Evolutionary conservation across 768 basidiomycete species (phyloP).

Genomic region (Suillus subaureus): DNA sequence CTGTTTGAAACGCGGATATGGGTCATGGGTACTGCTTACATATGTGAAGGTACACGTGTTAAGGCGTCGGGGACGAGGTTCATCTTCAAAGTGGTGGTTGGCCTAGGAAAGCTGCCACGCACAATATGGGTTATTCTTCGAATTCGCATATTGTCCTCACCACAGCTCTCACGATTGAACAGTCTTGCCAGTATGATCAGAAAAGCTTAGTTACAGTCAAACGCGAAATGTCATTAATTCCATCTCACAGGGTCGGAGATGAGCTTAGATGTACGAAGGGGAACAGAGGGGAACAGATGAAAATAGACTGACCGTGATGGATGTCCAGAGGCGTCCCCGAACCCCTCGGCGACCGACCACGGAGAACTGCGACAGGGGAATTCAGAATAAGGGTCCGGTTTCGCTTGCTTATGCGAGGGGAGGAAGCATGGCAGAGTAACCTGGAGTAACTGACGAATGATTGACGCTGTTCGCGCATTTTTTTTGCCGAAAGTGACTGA

Average conservation of each 20-base stretch:
- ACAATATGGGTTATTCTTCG: background rate
- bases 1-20: background rate
- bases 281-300: background rate
- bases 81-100: background rate
- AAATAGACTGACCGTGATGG: background rate
- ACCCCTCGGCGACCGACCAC: background rate
- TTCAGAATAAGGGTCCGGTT: background rate
- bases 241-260: background rate
- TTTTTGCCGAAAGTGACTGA: background rate
- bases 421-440: background rate
- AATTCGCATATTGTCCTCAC: background rate
- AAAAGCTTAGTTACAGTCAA: background rate
- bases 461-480: background rate
- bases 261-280: background rate
- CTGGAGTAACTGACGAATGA: background rate
- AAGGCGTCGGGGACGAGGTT: background rate
- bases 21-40: background rate
- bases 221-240: background rate
- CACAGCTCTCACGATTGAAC: background rate
- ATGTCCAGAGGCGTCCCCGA: background rate
- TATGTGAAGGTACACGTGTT: background rate
- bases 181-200: background rate
- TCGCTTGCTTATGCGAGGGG: background rate
- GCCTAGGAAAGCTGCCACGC: background rate
- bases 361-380: background rate